Percentiles rank a stretch among this genome's conserved stretches.
These are phyloP conservation scores for Candida odintsovae DNA, from an alignment of 805 yeast genomes.

Conservation along the genomic window DNA sequence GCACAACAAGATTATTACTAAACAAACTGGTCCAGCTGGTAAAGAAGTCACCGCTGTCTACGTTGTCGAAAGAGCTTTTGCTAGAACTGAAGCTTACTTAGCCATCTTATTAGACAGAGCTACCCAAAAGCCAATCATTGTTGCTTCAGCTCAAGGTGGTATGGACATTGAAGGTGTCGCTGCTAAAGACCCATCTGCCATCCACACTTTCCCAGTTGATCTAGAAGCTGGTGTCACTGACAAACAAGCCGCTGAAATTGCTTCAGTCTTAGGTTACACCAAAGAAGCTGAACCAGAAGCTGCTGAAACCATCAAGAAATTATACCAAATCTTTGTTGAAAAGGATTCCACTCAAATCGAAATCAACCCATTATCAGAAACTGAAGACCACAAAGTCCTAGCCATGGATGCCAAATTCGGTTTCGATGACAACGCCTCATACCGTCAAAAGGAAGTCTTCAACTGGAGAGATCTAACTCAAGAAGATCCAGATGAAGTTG, in stretches of 20 bases:
- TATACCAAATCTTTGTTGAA: conserved; percentile 85
- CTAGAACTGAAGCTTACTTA: conserved; percentile 90
- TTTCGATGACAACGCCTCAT: conserved; percentile 93
- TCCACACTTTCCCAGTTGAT: conserved; percentile 79
- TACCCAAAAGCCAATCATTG: conserved; percentile 84
- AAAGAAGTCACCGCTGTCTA: conserved; percentile 95
- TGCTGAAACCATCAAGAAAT: conserved; percentile 77
- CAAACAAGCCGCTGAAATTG: conserved; percentile 67
- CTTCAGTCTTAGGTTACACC: conserved; percentile 78
- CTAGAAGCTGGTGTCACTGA: conserved; percentile 77
- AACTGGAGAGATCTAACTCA: conserved; percentile 96
- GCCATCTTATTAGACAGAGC: conserved; percentile 94
- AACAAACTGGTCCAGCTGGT: conserved; percentile 97
- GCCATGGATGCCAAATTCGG: conserved; percentile 99
- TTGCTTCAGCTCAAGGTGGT: conserved; percentile 98
- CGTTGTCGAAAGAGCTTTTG: conserved; percentile 91
- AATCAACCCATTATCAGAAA: conserved; percentile 96
- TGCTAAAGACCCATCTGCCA: conserved; percentile 81
- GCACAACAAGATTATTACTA: conserved; percentile 89
- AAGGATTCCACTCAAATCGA: conserved; percentile 97
- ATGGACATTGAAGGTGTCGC: conserved; percentile 99
- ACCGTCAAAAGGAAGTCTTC: conserved; percentile 92
- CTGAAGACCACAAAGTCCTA: conserved; percentile 80
- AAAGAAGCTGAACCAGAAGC: conserved; percentile 75
- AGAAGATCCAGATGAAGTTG: conserved; percentile 96